Conservation (phyloP, 2,329 filamentous ascomycete species). For the Cercospora zeae-maydis region DNA sequence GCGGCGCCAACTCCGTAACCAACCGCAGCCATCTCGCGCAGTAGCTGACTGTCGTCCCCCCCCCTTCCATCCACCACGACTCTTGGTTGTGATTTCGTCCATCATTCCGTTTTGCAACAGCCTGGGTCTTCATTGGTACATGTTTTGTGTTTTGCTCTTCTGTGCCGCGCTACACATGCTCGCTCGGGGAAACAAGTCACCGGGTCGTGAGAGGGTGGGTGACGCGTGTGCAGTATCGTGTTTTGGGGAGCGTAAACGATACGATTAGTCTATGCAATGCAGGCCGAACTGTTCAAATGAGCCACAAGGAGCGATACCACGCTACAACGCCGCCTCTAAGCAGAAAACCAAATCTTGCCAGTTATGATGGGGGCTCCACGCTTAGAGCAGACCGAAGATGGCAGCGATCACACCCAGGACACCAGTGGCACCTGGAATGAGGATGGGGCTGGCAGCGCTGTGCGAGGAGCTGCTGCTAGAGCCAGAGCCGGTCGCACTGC, state of each 20-base stretch:
- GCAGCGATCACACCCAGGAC: conserved; percentile 48
- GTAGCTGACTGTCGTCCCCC: not conserved
- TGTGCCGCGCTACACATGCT: conserved; percentile 17
- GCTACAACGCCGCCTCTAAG: conserved; percentile 24
- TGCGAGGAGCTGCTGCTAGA: conserved; percentile 27
- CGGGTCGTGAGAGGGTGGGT: conserved; percentile 21
- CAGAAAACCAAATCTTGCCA: conserved; percentile 21
- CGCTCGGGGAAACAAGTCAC: conserved; percentile 19
- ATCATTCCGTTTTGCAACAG: not conserved
- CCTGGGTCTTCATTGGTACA: not conserved
- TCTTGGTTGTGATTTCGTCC: not conserved
- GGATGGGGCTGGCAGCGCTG: conserved; percentile 42
- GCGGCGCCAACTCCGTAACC: conserved; percentile 13
- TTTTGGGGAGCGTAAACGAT: conserved; percentile 25
- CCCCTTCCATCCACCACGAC: conserved; percentile 8
- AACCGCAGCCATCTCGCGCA: conserved; percentile 12
- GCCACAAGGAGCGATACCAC: conserved; percentile 20
- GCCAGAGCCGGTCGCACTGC: conserved; percentile 32
- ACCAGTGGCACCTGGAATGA: conserved; percentile 44
- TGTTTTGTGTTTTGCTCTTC: conserved; percentile 5
- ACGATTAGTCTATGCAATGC: conserved; percentile 38
- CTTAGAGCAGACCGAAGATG: conserved; percentile 47
- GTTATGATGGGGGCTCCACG: conserved; percentile 7
- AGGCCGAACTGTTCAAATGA: conserved; percentile 25
- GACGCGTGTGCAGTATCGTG: conserved; percentile 17